Conservation (phyloP, 306 rosid species). For the Lagenaria siceraria region DNA sequence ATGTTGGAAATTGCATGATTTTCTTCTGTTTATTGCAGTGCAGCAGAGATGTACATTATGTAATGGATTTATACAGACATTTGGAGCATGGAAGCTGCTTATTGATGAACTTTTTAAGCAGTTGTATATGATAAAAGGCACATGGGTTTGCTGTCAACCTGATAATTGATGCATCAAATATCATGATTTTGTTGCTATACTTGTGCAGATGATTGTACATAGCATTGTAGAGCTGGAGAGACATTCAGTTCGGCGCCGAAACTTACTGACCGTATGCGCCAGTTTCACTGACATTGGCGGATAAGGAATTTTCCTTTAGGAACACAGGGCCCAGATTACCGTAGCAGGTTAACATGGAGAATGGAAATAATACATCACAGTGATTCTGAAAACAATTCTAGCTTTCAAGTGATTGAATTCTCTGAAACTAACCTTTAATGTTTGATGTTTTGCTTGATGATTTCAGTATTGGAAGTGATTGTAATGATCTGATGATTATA, state of each 20-base stretch:
- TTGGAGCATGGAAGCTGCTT: neutral
- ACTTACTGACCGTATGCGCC: conserved; percentile 8
- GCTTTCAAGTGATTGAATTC: neutral
- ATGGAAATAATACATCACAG: neutral
- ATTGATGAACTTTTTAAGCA: neutral
- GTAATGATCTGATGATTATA: neutral
- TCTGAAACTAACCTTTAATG: neutral
- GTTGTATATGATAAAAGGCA: neutral
- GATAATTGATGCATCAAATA: neutral
- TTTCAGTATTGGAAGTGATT: neutral
- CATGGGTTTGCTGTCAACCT: conserved; percentile 2
- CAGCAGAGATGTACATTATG: conserved; percentile 2
- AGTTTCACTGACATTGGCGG: conserved; percentile 18
- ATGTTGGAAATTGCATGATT: neutral
- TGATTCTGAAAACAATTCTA: neutral
- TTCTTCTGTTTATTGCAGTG: neutral
- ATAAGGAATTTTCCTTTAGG: neutral
- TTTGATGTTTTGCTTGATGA: neutral
- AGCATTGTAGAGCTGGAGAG: conserved; percentile 26
- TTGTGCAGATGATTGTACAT: conserved; percentile 21
- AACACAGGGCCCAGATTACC: neutral
- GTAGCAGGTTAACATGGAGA: neutral
- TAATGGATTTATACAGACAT: neutral
- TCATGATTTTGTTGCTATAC: neutral
- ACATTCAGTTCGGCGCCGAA: neutral